These are phyloP conservation scores for Cucumis melo DNA, from an alignment of 306 rosid genomes.

Conservation along the genomic window DNA sequence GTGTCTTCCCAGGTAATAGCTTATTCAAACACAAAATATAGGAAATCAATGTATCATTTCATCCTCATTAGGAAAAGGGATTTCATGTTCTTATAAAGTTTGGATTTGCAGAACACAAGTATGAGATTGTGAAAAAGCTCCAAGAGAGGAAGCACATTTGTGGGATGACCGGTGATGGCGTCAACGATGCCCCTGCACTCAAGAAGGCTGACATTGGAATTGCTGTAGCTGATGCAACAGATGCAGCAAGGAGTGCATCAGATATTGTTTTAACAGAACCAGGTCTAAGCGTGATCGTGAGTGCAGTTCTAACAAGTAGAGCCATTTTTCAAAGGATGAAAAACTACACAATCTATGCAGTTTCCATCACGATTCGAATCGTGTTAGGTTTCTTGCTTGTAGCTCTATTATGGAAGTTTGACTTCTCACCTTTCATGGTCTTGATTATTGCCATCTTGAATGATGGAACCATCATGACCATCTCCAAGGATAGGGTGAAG, in stretches of 20 bases:
- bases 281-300: slow-evolving; percentile 79
- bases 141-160: slow-evolving; percentile 64
- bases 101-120: slow-evolving; percentile 62
- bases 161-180: slow-evolving; percentile 97
- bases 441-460: slow-evolving; percentile 74
- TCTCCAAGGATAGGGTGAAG: slow-evolving; percentile 78
- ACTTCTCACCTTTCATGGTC: slow-evolving; percentile 91
- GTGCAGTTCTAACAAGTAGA: slow-evolving; percentile 82
- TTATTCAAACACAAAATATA: too few relatives aligned
- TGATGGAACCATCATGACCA: slow-evolving; percentile 94
- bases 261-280: slow-evolving; percentile 90
- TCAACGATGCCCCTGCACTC: slow-evolving; percentile 83
- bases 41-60: too few relatives aligned
- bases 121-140: slow-evolving; percentile 73
- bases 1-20: too few relatives aligned
- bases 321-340: slow-evolving; percentile 97
- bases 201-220: slow-evolving; percentile 92
- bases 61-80: too few relatives aligned
- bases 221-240: slow-evolving; percentile 91
- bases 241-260: slow-evolving; percentile 87
- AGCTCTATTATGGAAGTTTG: slow-evolving; percentile 71
- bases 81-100: too few relatives aligned
- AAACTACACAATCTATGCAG: slow-evolving; percentile 89
- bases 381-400: slow-evolving; percentile 79
- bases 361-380: slow-evolving; percentile 90